Evolutionary conservation across 805 yeast species (phyloP).

Genomic region (Wickerhamia fluorescens): DNA sequence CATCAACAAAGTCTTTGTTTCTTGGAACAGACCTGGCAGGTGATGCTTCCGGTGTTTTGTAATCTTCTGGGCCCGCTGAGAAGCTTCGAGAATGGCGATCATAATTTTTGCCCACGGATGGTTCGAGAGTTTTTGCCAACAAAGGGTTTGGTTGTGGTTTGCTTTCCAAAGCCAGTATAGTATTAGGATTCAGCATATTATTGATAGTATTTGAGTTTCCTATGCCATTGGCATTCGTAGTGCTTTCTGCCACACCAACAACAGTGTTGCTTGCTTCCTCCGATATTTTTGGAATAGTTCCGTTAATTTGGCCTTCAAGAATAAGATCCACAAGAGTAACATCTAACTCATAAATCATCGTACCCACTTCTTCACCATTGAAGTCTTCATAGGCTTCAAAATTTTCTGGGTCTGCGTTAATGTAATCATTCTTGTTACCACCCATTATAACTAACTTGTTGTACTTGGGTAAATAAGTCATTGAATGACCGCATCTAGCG

Average conservation of each 20-base stretch:
- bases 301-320: no score
- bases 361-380: slow-evolving; percentile 45
- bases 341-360: slow-evolving; percentile 60
- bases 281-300: no score
- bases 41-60: slow-evolving; percentile 17
- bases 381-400: slow-evolving; percentile 46
- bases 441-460: slow-evolving; percentile 82
- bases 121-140: no score
- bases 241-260: no score
- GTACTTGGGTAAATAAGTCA: slow-evolving; percentile 60
- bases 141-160: no score
- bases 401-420: slow-evolving; percentile 39
- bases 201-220: no score
- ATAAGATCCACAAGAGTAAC: no score
- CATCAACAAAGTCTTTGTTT: slow-evolving; percentile 2
- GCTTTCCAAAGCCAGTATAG: no score
- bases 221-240: no score
- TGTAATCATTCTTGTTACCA: slow-evolving; percentile 75
- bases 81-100: slow-evolving; percentile 29
- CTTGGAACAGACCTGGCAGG: no score
- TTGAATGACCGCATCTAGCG: slow-evolving; percentile 85
- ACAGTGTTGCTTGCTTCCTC: no score
- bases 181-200: no score
- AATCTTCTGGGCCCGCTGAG: slow-evolving; percentile 27
- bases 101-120: slow-evolving; percentile 7